Evolutionary conservation across 192 early-diverging fungal genomes (phyloP), one percentile per base, ranked within the genome.

Genomic region (Gigaspora rosea): DNA sequence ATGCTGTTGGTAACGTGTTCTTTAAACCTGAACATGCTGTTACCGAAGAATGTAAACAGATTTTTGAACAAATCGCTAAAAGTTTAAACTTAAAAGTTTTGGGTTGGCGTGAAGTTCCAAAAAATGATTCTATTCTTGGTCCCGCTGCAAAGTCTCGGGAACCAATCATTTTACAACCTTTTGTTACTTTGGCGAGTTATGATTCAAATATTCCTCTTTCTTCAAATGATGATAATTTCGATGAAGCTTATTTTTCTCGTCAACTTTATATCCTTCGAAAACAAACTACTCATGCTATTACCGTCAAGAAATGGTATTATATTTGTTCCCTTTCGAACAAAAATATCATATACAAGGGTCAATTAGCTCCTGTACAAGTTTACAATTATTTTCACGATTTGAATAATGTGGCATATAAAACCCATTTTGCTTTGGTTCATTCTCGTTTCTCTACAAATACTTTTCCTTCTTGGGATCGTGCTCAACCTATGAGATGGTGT

Each of bases 401-500:
- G 56, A 86, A 86, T 77, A 94, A 97, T 81, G 85, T 87, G 68
- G 86, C 84, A 59, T 99, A 92, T 83, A 85, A 86, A 77, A 92
- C 95, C 57, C 94, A 97, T 79, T 99, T 99, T 92, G 93, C 94
- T 9, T 87, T 99, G 62, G 97, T 99, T 46, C 97, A 99, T 86
- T 98, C 96, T 54, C 91, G 97, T 68, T 99, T 99, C 90, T 97
- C 96, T 50, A 99, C 97, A 47, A 99, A 99, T 86, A 99, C 97
- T 15, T 99, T 99, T 87, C 97, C 97, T 9, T 94, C 92, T 10
- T 99, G 97, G 97, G 97, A 99, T 85, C 92, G 97, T 78, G 96
- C 97, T 56, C 97, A 99, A 85, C 97, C 97, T 48, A 96, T 99
- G 94, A 87, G 95, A 81, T 95, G 94, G 95, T 93, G 93, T 78